Percentiles rank a stretch among this genome's conserved stretches.
Evolutionary conservation across 768 basidiomycete genomes (phyloP).

Genomic region (Termitomyces sp.): DNA sequence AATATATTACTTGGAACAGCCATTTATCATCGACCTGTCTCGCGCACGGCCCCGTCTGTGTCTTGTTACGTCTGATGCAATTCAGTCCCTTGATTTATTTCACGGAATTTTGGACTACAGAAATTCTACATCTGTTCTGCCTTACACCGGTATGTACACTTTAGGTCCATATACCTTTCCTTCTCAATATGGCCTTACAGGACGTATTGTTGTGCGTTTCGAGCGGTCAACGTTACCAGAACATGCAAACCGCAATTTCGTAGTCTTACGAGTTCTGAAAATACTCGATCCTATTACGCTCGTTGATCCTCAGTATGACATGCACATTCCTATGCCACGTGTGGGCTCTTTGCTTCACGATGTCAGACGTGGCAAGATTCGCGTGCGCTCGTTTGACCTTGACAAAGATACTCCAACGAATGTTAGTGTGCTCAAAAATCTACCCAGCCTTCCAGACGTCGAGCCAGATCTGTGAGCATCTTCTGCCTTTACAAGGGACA

Average conservation of each 20-base stretch:
- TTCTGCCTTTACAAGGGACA: not conserved
- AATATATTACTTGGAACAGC: conserved; percentile 1
- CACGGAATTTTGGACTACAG: no score
- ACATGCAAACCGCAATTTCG: conserved; percentile 22
- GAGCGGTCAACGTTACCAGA: conserved; percentile 12
- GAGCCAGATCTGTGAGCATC: not conserved
- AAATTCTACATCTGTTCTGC: not conserved
- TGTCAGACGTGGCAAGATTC: no score
- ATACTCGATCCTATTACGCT: conserved; percentile 10
- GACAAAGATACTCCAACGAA: not conserved
- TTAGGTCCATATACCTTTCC: not conserved
- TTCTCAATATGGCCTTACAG: not conserved
- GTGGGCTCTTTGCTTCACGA: not conserved
- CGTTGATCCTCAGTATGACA: conserved; percentile 8
- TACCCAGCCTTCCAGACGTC: not conserved
- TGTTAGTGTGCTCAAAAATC: not conserved
- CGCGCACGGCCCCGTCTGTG: fast-evolving
- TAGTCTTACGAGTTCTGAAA: conserved; percentile 23
- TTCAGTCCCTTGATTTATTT: no score
- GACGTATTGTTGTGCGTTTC: conserved; percentile 10
- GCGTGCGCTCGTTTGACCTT: not conserved
- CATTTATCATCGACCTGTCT: not conserved
- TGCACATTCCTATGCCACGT: not conserved
- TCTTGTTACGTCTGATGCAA: no score
- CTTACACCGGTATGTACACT: not conserved